These are phyloP conservation scores for Penicillium nucicola DNA, from an alignment of 495 filamentous ascomycete genomes.

Conservation along the genomic window DNA sequence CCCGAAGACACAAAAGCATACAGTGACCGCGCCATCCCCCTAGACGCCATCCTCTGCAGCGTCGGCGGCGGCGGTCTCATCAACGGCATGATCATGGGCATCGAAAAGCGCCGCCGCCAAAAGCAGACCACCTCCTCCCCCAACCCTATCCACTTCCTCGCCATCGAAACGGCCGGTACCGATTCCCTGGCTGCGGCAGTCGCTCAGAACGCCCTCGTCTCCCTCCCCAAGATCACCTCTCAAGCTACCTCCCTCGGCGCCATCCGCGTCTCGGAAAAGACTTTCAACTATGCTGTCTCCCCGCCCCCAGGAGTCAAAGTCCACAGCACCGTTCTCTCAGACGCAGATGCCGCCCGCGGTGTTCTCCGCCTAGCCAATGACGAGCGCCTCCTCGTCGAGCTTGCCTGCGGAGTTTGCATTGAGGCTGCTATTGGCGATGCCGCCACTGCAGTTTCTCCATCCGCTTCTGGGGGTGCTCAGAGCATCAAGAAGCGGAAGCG, in stretches of 20 bases:
- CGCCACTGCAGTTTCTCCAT: constrained; percentile 10
- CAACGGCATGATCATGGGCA: constrained; percentile 71
- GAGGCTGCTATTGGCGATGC: constrained; percentile 51
- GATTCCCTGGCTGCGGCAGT: constrained; percentile 65
- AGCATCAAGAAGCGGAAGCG: constrained; percentile 38
- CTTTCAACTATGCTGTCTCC: constrained; percentile 59
- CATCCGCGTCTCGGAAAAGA: constrained; percentile 63
- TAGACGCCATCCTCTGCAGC: constrained; percentile 74
- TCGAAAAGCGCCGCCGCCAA: constrained; percentile 48
- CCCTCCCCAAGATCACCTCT: constrained; percentile 71
- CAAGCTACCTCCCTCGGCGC: constrained; percentile 80
- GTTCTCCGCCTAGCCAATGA: constrained; percentile 77
- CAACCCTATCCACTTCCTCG: constrained; percentile 58
- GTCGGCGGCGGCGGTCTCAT: constrained; percentile 90
- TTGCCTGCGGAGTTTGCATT: constrained; percentile 76
- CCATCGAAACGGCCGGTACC: constrained; percentile 80
- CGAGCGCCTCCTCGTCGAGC: constrained; percentile 75
- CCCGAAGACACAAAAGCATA: constrained; percentile 34
- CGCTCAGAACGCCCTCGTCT: constrained; percentile 56
- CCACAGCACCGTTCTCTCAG: constrained; percentile 66
- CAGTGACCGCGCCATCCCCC: constrained; percentile 28
- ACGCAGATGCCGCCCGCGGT: constrained; percentile 76
- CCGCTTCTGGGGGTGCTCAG: constrained; percentile 16
- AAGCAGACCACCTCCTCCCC: constrained; percentile 10
- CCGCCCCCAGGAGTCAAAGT: constrained; percentile 48